Percentiles rank a stretch among this genome's conserved stretches.
Conservation (phyloP, 2,329 filamentous ascomycete species). For the Sclerotiophoma versabilis region DNA sequence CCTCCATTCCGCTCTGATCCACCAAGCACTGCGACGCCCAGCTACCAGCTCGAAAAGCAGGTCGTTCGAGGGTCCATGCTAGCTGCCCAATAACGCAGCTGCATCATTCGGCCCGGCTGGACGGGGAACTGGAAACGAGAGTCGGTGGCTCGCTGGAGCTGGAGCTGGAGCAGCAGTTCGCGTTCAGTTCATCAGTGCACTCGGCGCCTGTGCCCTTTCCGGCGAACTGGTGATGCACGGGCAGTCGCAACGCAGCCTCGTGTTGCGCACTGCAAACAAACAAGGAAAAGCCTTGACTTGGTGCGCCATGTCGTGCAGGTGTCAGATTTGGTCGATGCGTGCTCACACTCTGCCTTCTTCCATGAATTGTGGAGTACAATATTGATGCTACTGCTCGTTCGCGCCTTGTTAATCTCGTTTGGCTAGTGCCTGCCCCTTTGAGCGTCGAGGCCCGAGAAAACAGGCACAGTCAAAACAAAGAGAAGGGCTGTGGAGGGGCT, state of each 20-base stretch:
- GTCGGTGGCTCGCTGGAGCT: neutral
- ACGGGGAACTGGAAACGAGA: neutral
- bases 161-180: constrained; percentile 10
- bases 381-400: constrained; percentile 21
- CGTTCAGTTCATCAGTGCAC: neutral
- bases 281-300: constrained; percentile 7
- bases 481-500: neutral
- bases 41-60: no score
- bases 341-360: neutral
- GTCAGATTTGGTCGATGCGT: constrained; percentile 1
- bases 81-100: neutral
- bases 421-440: constrained; percentile 21
- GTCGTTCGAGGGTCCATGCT: neutral
- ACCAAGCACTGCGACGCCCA: neutral
- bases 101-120: constrained; percentile 9
- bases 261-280: constrained; percentile 13
- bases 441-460: constrained; percentile 8
- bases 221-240: constrained; percentile 14
- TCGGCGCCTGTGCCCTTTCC: constrained; percentile 12
- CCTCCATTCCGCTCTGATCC: neutral
- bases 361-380: constrained; percentile 21
- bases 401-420: constrained; percentile 39
- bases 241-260: constrained; percentile 11
- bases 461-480: constrained; percentile 12
- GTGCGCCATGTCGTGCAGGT: constrained; percentile 8